Evolutionary conservation across 176 grass and related monocot species (phyloP).

Genomic region (Sorghum bicolor): DNA sequence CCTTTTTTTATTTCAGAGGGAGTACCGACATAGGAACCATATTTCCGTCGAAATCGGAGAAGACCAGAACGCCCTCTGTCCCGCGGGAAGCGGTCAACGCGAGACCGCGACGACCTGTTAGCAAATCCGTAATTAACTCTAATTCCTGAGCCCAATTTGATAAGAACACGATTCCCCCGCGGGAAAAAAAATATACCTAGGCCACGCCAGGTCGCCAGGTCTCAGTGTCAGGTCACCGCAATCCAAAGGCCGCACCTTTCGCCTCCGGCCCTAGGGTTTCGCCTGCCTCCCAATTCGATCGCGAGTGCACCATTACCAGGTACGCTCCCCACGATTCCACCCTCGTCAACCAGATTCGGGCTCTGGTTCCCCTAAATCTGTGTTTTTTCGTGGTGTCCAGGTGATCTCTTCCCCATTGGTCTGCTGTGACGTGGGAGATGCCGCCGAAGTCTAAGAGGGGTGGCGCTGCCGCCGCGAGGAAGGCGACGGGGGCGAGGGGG

Average conservation of each 20-base stretch:
- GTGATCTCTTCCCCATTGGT: background rate
- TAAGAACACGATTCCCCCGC: background rate
- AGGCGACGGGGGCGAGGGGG: constrained; percentile 22
- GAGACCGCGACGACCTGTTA: background rate
- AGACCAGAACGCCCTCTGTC: background rate
- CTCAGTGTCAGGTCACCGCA: constrained; percentile 10
- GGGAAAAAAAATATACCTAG: background rate
- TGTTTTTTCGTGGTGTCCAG: constrained; percentile 5
- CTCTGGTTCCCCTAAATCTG: background rate
- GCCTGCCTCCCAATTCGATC: constrained; percentile 17
- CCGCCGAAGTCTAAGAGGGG: constrained; percentile 61
- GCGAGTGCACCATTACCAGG: constrained; percentile 13
- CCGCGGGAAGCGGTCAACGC: constrained; percentile 18
- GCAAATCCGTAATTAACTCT: constrained; percentile 32
- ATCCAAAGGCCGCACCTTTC: constrained; percentile 14
- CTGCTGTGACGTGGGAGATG: constrained; percentile 46
- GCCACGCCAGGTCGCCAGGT: background rate
- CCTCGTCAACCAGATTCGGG: background rate
- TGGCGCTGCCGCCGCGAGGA: constrained; percentile 27
- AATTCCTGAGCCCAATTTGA: background rate
- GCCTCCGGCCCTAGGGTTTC: constrained; percentile 44
- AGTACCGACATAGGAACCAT: background rate
- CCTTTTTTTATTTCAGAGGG: too few relatives aligned
- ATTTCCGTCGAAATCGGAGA: background rate
- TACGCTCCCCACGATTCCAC: background rate